Evolutionary conservation across 2,329 filamentous ascomycete genomes (phyloP), one percentile per base, ranked within the genome.

Genomic region (Botrytis porri): DNA sequence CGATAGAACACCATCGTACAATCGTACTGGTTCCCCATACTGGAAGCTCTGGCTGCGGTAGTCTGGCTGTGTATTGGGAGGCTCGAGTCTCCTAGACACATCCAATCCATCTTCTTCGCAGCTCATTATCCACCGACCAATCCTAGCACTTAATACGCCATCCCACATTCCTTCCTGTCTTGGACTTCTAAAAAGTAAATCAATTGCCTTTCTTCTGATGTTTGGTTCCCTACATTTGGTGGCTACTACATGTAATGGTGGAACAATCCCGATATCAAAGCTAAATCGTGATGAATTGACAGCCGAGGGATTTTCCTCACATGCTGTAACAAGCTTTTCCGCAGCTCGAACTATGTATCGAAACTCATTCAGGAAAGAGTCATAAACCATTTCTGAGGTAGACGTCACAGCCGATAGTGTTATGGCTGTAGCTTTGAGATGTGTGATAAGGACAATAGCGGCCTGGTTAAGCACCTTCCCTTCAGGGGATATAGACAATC

Each of bases 161-260:
- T 93, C 90, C 90, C 90, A 92, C 85, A 92, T 89, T 35, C 88
- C 90, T 81, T 92, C 90, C 66, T 89, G 85, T 32, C 89, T 84
- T 12, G 88, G 86, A 77, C 87, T 89, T 76, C 85, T 73, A 69
- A 85, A 84, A 60, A 93, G 80, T 9, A 92, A 81, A 76, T 88
- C 84, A 60, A 92, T 89, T 12, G 90, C 90, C 75, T 88, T 86
- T 29, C 88, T 84, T 32, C 90, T 86, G 48, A 87, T 84, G 1
- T 82, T 76, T 0, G 86, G 85, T 74, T 91, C 86, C 18, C 89
- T 86, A 77, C 89, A 92, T 78, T 90, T 91, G 10, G 88, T 90
- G 10, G 88, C 89, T n/a, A 89, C 87, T 8, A 91, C 85, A 75
- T 89, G 92, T 1, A 92, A 84, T 0, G 89, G 88, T 5, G 89